Evolutionary conservation across 1,284 basidiomycete species (phyloP), one percentile per base, ranked within the genome.

Genomic region (Xerocomus amazonicus): DNA sequence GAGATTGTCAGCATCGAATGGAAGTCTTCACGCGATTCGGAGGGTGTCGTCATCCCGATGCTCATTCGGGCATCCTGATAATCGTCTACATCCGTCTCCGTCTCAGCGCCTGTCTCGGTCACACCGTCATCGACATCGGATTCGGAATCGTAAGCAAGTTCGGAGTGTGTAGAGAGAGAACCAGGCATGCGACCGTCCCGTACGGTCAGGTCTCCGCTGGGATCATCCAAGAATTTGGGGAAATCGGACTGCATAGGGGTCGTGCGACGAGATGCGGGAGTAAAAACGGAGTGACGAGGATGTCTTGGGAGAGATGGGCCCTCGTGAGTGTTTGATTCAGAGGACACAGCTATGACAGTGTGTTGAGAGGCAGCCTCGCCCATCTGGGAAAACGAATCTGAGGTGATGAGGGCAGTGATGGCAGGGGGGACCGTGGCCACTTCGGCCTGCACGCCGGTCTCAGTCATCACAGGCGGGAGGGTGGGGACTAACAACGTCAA

Each of bases 1-100:
- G 84, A 80, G 67, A 86, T 78, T 1, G 84, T 87, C 72, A 80
- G 69, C 58, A 87, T 74, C 4, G 85, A 89, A 59, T 87, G 84
- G 76, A 89, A 89, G 60, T 90, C 86, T 38, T 87, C 81, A 37
- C 69, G 72, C 44, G 77, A 78, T 47, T 71, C 70, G 6, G 75
- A 77, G 3, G 86, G 84, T 2, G 87, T 87, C 31, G 76, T 73
- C 63, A 82, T 77, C 34, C 76, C 73, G 36, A 87, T 77, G 51
- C 85, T 90, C 66, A 87, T 84, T 45, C 83, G 74, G 2, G 92
- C 92, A 63, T 94, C 91, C 19, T 88, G 80, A 62, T 90, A 96
- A 53, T 90, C 87, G 19, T 92, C 90, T 12, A 72, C 76, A 45
- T 88, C 85, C 0, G 80, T 80, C 54, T 87, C 85, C 6, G 80